Evolutionary conservation across 2,329 filamentous ascomycete genomes (phyloP), one percentile per base, ranked within the genome.

Genomic region (Cucurbitaria berberidis): DNA sequence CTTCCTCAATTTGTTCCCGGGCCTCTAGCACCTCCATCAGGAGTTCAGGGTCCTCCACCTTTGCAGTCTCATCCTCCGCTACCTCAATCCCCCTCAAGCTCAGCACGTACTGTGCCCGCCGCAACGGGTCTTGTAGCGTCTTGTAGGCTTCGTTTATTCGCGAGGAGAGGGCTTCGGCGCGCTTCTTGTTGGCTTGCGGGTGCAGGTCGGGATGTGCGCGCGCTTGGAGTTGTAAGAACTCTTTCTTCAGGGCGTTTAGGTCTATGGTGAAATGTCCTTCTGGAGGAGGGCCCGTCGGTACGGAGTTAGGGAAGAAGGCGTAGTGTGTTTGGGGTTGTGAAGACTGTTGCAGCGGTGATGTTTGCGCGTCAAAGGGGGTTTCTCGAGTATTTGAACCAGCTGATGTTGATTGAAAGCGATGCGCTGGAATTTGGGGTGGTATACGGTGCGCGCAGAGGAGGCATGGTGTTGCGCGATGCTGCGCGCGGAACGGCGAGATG

Each of bases 141-240:
- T 86, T 88, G 82, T 96, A 98, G 0, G 95, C 95, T 62, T 92
- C 88, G 80, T 98, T 98, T 74, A 98, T 93, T 22, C 85, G 83
- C 7, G 91, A 85, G 9, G 89, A 95, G n/a, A 87, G 80, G 0
- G 86, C 89, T 74, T 96, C 90, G 18, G 92, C 91, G 42, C 83
- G 79, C 35, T 78, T 76, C 64, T 86, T 86, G 32, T 78, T 69
- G 3, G 76, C 67, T n/a, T 69, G 64, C 0, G 78, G 74, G 19
- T 79, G 78, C 55, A 88, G 80, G 73, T 95, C 90, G 0, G 90
- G 90, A 74, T 95, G 90, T 10, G 89, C 84, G 38, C 83, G 81
- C 16, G 87, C 84, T 77, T 99, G 95, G 1, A 97, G 84, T 55
- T 86, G 84, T 13, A 98, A 86, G 78, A 96, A 98, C 73, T 99